phyloP scores from a whole-genome alignment of 2,329 filamentous ascomycete genomes.

The Tolypocladium cylindrosporum region DNA sequence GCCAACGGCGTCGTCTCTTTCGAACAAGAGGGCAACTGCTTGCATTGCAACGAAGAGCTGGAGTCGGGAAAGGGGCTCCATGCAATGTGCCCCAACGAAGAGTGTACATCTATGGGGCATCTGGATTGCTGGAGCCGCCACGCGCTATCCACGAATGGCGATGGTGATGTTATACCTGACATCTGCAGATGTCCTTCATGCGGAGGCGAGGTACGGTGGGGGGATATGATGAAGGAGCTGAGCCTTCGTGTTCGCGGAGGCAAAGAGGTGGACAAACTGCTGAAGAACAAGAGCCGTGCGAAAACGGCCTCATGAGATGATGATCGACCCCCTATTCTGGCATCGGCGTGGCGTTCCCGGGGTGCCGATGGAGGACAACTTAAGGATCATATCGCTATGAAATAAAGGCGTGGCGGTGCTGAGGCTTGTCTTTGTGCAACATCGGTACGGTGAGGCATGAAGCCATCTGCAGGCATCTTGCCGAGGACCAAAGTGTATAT shows the following conservation, averaged over 20 bases:
- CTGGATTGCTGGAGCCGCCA: constrained; percentile 49
- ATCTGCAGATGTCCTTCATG: constrained; percentile 65
- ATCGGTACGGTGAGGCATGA: background rate
- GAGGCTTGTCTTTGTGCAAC: background rate
- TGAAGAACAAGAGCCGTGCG: constrained; percentile 38
- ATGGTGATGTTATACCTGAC: constrained; percentile 51
- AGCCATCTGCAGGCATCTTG: background rate
- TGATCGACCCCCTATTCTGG: background rate
- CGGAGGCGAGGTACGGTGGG: constrained; percentile 53
- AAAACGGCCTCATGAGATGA: constrained; percentile 10
- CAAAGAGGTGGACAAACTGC: constrained; percentile 59
- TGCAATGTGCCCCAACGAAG: constrained; percentile 42
- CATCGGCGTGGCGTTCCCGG: background rate
- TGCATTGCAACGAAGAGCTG: constrained; percentile 39
- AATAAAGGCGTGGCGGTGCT: background rate
- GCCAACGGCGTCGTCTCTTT: constrained; percentile 42
- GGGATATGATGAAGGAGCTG: constrained; percentile 71
- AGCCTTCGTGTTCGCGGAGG: constrained; percentile 61
- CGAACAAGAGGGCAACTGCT: constrained; percentile 44
- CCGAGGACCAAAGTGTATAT: background rate
- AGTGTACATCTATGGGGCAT: constrained; percentile 49
- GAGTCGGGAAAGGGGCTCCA: constrained; percentile 40
- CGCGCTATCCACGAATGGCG: constrained; percentile 28
- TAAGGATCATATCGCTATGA: background rate
- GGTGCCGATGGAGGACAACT: too few species aligned